A percentile compares a stretch with the other conserved stretches of the same genome.
Conservation (phyloP, 768 basidiomycete species). For the Coprinopsis strossmayeri region DNA sequence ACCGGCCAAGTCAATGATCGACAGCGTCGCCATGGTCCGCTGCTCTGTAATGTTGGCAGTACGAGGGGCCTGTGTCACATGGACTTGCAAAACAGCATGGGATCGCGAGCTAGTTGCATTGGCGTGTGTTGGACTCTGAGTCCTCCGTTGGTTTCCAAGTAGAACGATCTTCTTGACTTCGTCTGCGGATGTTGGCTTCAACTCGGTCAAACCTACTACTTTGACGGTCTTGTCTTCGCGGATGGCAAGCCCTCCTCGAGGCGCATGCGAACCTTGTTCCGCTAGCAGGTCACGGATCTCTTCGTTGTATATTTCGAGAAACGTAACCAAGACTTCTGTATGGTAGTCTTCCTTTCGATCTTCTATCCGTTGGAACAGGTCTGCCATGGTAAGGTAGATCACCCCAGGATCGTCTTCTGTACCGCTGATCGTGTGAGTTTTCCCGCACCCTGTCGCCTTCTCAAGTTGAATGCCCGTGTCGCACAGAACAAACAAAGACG, state of each 20-base stretch:
- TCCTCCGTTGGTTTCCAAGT: slow-evolving; percentile 80
- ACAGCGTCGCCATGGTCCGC: slow-evolving; percentile 82
- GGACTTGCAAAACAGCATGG: slow-evolving; percentile 95
- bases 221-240: slow-evolving; percentile 94
- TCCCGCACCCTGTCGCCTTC: slow-evolving; percentile 99
- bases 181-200: slow-evolving; percentile 74
- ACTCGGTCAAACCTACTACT: slow-evolving; percentile 79
- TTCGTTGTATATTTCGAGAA: slow-evolving; percentile 99
- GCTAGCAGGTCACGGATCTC: slow-evolving; percentile 93
- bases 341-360: slow-evolving; percentile 82
- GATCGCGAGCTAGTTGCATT: slow-evolving; percentile 97
- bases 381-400: slow-evolving; percentile 95
- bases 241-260: slow-evolving; percentile 84
- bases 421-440: slow-evolving; percentile 98
- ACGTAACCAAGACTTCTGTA: slow-evolving; percentile 86
- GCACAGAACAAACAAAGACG: background rate
- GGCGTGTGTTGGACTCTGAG: slow-evolving; percentile 91
- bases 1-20: slow-evolving; percentile 97
- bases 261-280: slow-evolving; percentile 54
- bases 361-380: slow-evolving; percentile 90
- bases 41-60: slow-evolving; percentile 81
- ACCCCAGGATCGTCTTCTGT: slow-evolving; percentile 83
- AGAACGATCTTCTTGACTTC: slow-evolving; percentile 94
- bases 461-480: slow-evolving; percentile 8
- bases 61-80: slow-evolving; percentile 80